Evolutionary conservation across 2,329 filamentous ascomycete species (phyloP).

Genomic region (Lecanoromycetidae sp.): DNA sequence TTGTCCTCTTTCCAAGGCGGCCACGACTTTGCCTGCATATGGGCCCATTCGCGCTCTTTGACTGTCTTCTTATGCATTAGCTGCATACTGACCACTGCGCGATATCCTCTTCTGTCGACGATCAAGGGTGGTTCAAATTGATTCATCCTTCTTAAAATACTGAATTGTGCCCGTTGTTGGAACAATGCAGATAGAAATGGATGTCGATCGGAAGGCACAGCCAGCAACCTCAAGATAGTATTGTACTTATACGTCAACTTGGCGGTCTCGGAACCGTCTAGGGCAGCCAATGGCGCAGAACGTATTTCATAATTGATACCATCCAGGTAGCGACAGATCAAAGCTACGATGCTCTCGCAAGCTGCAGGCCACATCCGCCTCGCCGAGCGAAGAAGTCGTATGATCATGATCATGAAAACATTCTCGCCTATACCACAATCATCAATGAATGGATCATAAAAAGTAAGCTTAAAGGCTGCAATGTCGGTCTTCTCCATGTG

Average conservation of each 20-base stretch:
- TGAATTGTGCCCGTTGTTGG: constrained; percentile 47
- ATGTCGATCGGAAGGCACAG: constrained; percentile 35
- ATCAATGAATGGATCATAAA: constrained; percentile 1
- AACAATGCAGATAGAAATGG: constrained; percentile 37
- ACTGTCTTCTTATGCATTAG: constrained; percentile 45
- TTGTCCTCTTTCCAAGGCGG: constrained; percentile 54
- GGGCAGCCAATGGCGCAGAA: background rate
- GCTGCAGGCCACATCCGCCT: constrained; percentile 37
- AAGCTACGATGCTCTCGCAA: constrained; percentile 31
- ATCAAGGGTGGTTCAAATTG: constrained; percentile 40
- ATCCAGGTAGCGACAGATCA: constrained; percentile 26
- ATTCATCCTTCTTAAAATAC: constrained; percentile 46
- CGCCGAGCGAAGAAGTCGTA: constrained; percentile 40
- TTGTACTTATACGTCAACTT: constrained; percentile 37
- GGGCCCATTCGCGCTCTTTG: constrained; percentile 45
- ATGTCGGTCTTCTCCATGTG: background rate
- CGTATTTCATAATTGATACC: constrained; percentile 6
- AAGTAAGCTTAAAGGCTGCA: too few species aligned
- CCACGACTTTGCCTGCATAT: constrained; percentile 49
- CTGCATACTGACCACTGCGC: constrained; percentile 44
- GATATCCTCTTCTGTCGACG: constrained; percentile 47
- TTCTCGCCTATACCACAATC: constrained; percentile 3
- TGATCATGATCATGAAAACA: constrained; percentile 25
- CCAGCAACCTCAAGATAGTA: constrained; percentile 35
- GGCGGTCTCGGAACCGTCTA: constrained; percentile 15